Evolutionary conservation across 306 rosid species (phyloP).

Genomic region (Sphenostylis stenocarpa): DNA sequence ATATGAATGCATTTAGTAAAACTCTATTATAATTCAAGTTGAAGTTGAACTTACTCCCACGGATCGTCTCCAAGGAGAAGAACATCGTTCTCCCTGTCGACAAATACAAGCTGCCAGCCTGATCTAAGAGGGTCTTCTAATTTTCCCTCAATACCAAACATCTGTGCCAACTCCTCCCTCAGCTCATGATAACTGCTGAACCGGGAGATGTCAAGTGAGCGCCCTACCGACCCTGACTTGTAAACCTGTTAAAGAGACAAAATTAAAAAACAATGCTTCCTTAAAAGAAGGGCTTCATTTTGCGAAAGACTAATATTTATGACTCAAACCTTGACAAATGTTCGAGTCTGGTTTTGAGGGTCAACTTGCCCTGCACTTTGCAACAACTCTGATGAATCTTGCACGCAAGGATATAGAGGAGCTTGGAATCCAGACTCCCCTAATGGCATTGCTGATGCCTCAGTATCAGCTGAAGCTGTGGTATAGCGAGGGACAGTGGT

Average conservation of each 20-base stretch:
- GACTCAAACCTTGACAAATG: constrained; percentile 71
- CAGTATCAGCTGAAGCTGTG: constrained; percentile 53
- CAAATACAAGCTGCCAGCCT: constrained; percentile 99
- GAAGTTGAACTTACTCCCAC: constrained; percentile 75
- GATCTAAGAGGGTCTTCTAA: constrained; percentile 93
- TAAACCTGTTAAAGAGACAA: constrained; percentile 63
- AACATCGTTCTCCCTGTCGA: constrained; percentile 94
- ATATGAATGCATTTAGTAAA: neutral
- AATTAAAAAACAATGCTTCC: constrained; percentile 17
- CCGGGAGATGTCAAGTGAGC: constrained; percentile 88
- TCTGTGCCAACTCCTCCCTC: constrained; percentile 89
- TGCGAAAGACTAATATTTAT: neutral
- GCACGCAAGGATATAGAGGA: constrained; percentile 61
- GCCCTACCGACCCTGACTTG: constrained; percentile 86
- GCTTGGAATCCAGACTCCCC: constrained; percentile 71
- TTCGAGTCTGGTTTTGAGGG: constrained; percentile 57
- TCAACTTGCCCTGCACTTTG: constrained; percentile 65
- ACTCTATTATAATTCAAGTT: neutral
- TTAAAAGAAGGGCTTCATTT: constrained; percentile 9
- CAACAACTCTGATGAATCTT: constrained; percentile 72
- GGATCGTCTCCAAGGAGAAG: constrained; percentile 99
- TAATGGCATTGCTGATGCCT: constrained; percentile 59
- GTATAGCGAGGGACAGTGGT: constrained; percentile 56
- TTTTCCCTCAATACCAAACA: constrained; percentile 92
- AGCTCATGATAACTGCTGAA: constrained; percentile 89